These are phyloP conservation scores for Paraphysoderma sedebokerense DNA, from an alignment of 371 early-diverging fungal genomes.

Conservation along the genomic window DNA sequence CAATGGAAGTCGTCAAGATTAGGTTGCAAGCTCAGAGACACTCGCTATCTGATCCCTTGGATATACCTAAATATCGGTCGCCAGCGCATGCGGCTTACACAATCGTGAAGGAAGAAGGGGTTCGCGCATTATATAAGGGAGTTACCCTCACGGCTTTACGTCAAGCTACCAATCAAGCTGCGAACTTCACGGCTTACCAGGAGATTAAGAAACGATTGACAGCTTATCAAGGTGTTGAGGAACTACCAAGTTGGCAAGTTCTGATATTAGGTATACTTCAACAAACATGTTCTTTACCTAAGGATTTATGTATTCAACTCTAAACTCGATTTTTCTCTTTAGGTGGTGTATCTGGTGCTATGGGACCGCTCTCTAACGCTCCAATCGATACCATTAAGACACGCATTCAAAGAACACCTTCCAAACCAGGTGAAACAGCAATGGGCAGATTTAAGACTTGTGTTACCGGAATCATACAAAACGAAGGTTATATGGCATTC, in stretches of 20 bases:
- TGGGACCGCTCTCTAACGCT: slow-evolving; percentile 90
- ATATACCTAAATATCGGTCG: slow-evolving; percentile 90
- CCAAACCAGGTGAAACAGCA: slow-evolving; percentile 44
- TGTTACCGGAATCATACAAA: slow-evolving; percentile 42
- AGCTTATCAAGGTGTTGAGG: slow-evolving; percentile 44
- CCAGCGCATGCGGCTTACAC: slow-evolving; percentile 83
- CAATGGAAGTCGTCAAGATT: slow-evolving; percentile 95
- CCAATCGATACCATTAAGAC: slow-evolving; percentile 83
- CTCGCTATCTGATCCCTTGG: slow-evolving; percentile 89
- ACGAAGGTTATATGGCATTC: slow-evolving; percentile 84
- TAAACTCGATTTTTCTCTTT: no score
- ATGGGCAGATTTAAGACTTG: slow-evolving; percentile 65
- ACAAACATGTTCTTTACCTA: no score
- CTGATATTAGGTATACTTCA: no score
- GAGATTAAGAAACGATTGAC: slow-evolving; percentile 54
- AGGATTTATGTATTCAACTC: no score
- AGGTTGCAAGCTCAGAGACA: slow-evolving; percentile 91
- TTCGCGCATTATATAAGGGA: slow-evolving; percentile 84
- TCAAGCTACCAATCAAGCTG: slow-evolving; percentile 96
- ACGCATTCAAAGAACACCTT: slow-evolving; percentile 21
- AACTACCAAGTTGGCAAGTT: slow-evolving; percentile 84
- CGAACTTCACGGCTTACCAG: slow-evolving; percentile 94
- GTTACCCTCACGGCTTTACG: slow-evolving; percentile 84
- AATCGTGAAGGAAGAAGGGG: slow-evolving; percentile 83
- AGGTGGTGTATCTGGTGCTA: slow-evolving; percentile 92